Conservation (phyloP, 805 yeast genomes). For the Candida nitratophila region DNA sequence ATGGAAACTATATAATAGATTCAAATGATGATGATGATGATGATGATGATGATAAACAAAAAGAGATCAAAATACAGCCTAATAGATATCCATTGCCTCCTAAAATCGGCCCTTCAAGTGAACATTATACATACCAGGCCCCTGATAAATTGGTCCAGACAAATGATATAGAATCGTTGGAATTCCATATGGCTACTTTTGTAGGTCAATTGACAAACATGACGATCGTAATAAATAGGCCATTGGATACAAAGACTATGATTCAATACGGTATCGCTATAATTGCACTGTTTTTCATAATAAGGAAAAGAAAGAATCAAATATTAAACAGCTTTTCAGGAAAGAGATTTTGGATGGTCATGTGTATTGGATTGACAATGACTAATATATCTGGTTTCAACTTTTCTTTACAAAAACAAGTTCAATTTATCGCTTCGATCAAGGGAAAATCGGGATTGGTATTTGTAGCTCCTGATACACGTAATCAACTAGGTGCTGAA, state of each 20-base stretch:
- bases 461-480: conserved; percentile 55
- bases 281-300: conserved; percentile 34
- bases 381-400: conserved; percentile 55
- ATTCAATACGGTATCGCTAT: conserved; percentile 37
- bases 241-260: conserved; percentile 37
- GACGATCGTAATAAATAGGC: conserved; percentile 34
- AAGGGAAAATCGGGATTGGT: conserved; percentile 39
- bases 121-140: conserved; percentile 18
- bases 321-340: conserved; percentile 6
- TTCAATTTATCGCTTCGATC: conserved; percentile 54
- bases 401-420: conserved; percentile 51
- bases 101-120: conserved; percentile 12
- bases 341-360: conserved; percentile 12
- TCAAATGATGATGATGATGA: conserved; percentile 11
- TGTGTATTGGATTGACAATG: conserved; percentile 33
- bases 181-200: conserved; percentile 46
- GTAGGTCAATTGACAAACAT: conserved; percentile 39
- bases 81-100: conserved; percentile 13
- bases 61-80: conserved; percentile 1
- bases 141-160: conserved; percentile 11
- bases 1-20: conserved; percentile 4
- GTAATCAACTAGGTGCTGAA: conserved; percentile 69
- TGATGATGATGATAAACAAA: conserved; percentile 18
- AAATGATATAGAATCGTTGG: conserved; percentile 26
- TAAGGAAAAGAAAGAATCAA: conserved; percentile 41